Conservation (phyloP, 2,329 filamentous ascomycete genomes). For the Paraphaeosphaeria sporulosa region DNA sequence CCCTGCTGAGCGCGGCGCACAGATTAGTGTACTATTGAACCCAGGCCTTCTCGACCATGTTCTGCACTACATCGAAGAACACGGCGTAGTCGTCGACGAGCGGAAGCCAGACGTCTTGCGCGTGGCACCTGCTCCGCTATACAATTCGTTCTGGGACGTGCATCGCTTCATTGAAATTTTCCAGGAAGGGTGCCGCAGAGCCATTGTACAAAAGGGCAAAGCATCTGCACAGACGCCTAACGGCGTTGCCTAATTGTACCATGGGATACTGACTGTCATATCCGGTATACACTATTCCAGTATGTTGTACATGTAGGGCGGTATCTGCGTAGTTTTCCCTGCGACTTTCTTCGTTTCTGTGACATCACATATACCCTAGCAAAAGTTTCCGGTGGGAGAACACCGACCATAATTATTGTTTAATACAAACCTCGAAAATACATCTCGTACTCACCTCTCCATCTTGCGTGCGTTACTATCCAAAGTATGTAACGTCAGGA, state of each 20-base stretch:
- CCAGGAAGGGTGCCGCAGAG: conserved; percentile 55
- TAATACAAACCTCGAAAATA: neutral
- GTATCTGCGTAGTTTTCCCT: neutral
- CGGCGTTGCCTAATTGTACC: neutral
- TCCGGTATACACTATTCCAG: neutral
- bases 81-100: conserved; percentile 81
- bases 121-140: conserved; percentile 83
- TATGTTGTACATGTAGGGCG: conserved; percentile 7
- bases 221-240: neutral
- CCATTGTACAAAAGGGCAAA: conserved; percentile 21
- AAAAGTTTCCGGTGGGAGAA: conserved; percentile 5
- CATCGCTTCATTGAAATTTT: conserved; percentile 56
- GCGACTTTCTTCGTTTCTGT: conserved; percentile 1
- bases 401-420: conserved; percentile 3
- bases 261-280: neutral
- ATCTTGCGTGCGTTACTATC: neutral
- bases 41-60: conserved; percentile 76
- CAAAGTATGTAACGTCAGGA: neutral
- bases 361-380: conserved; percentile 10
- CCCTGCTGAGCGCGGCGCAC: conserved; percentile 74
- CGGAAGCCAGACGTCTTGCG: conserved; percentile 85
- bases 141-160: conserved; percentile 81
- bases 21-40: conserved; percentile 76
- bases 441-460: neutral
- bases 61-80: conserved; percentile 67